Percentiles rank a stretch among this genome's conserved stretches.
Evolutionary conservation across 106 monocot genomes (phyloP).

Genomic region (Acanthochlamys bracteata): DNA sequence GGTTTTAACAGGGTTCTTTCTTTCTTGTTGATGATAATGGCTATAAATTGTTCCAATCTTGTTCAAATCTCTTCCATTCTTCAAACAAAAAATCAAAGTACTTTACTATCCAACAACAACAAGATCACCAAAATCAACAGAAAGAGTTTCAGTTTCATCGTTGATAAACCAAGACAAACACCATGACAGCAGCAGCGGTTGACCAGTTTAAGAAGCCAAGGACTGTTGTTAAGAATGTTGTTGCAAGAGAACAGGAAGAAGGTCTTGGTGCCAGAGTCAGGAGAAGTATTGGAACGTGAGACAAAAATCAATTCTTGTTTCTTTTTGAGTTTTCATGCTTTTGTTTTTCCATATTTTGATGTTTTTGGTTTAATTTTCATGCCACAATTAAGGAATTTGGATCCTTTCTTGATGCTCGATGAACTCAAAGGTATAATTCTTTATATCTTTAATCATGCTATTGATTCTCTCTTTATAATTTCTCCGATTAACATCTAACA

Average conservation of each 20-base stretch:
- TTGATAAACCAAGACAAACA: too few relatives aligned
- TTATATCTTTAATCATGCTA: neutral
- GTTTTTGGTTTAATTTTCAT: slow-evolving; percentile 15
- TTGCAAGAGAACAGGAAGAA: slow-evolving; percentile 43
- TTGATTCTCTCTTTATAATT: neutral
- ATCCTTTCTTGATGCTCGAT: slow-evolving; percentile 71
- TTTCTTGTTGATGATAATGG: too few relatives aligned
- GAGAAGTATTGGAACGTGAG: slow-evolving; percentile 67
- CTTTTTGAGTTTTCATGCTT: too few relatives aligned
- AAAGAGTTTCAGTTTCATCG: too few relatives aligned
- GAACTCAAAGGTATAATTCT: slow-evolving; percentile 43
- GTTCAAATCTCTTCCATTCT: too few relatives aligned
- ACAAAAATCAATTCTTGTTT: neutral
- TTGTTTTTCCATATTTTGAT: neutral
- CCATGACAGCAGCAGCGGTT: too few relatives aligned
- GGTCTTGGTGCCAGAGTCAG: slow-evolving; percentile 59
- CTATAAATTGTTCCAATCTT: too few relatives aligned
- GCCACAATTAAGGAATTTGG: slow-evolving; percentile 50
- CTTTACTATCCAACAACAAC: too few relatives aligned
- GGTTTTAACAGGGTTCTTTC: too few relatives aligned
- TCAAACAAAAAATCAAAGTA: too few relatives aligned
- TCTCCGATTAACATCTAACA: neutral
- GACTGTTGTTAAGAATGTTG: slow-evolving; percentile 39
- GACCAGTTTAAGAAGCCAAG: slow-evolving; percentile 26
- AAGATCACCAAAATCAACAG: too few relatives aligned